Evolutionary conservation across 441 rosid genomes (phyloP).

Genomic region (Isatis lusitanica): DNA sequence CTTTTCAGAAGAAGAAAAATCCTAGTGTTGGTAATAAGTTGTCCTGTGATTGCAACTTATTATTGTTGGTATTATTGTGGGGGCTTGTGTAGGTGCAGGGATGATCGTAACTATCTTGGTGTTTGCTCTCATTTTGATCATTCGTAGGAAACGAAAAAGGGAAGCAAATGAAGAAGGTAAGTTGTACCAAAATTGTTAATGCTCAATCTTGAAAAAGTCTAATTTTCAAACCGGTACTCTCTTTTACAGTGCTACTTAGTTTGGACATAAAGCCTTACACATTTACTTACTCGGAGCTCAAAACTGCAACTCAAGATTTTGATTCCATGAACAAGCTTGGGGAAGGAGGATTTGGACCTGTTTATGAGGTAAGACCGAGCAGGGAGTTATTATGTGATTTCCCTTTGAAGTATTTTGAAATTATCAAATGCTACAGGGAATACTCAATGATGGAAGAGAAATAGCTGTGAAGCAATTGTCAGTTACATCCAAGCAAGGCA

Average conservation of each 20-base stretch:
- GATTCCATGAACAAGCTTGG: slow-evolving; percentile 2
- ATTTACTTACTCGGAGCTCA: slow-evolving; percentile 44
- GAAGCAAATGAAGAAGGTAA: neutral
- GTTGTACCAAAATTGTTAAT: neutral
- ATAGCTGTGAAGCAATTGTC: slow-evolving; percentile 22
- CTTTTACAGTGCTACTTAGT: slow-evolving; percentile 17
- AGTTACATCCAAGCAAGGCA: slow-evolving; percentile 19
- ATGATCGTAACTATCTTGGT: neutral
- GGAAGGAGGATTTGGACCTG: slow-evolving; percentile 38
- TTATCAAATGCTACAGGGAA: slow-evolving; percentile 7
- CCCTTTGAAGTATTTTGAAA: neutral
- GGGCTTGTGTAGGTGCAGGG: neutral
- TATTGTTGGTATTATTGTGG: neutral
- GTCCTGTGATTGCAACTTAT: no score
- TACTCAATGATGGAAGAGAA: slow-evolving; percentile 43
- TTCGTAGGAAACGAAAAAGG: neutral
- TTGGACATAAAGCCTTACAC: slow-evolving; percentile 30
- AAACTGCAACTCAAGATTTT: neutral
- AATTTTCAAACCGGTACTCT: neutral
- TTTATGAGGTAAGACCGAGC: neutral
- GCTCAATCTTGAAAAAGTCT: neutral
- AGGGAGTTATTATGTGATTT: neutral
- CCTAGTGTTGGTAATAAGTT: slow-evolving; percentile 15
- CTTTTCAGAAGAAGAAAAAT: neutral
- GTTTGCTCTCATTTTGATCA: neutral